Evolutionary conservation across 2,329 filamentous ascomycete species (phyloP).

Genomic region (Sphaceloma murrayae): DNA sequence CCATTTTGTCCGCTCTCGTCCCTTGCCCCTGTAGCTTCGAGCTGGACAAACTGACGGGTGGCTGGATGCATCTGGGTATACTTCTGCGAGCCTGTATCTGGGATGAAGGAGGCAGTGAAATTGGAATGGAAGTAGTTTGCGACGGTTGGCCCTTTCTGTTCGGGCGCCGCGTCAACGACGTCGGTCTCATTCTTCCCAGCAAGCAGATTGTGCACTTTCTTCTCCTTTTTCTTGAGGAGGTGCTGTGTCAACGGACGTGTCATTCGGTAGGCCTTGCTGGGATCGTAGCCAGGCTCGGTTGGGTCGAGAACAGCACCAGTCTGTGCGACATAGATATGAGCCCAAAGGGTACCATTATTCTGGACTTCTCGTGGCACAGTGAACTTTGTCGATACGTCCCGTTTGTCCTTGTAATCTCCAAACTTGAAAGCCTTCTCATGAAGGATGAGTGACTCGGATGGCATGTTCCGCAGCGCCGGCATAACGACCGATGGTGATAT

Average conservation of each 20-base stretch:
- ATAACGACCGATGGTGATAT: slow-evolving; percentile 66
- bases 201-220: slow-evolving; percentile 80
- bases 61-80: slow-evolving; percentile 62
- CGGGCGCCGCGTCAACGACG: slow-evolving; percentile 42
- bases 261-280: slow-evolving; percentile 71
- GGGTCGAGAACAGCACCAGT: slow-evolving; percentile 70
- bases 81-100: slow-evolving; percentile 61
- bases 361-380: slow-evolving; percentile 69
- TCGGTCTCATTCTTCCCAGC: slow-evolving; percentile 39
- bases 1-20: slow-evolving; percentile 77
- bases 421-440: slow-evolving; percentile 71
- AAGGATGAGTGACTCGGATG: slow-evolving; percentile 61
- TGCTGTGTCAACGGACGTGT: slow-evolving; percentile 79
- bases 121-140: slow-evolving; percentile 92
- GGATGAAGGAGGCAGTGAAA: slow-evolving; percentile 78
- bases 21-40: slow-evolving; percentile 71
- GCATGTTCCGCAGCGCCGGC: slow-evolving; percentile 54
- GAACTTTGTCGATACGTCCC: slow-evolving; percentile 68
- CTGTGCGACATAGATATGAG: slow-evolving; percentile 82
- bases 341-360: slow-evolving; percentile 87
- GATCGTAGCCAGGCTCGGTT: slow-evolving; percentile 59
- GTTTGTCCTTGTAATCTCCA: slow-evolving; percentile 68
- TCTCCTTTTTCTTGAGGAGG: slow-evolving; percentile 78
- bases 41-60: slow-evolving; percentile 63
- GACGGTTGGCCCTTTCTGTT: slow-evolving; percentile 56